These are phyloP conservation scores for Suillus ampliporus DNA, from an alignment of 768 basidiomycete genomes.

Conservation along the genomic window DNA sequence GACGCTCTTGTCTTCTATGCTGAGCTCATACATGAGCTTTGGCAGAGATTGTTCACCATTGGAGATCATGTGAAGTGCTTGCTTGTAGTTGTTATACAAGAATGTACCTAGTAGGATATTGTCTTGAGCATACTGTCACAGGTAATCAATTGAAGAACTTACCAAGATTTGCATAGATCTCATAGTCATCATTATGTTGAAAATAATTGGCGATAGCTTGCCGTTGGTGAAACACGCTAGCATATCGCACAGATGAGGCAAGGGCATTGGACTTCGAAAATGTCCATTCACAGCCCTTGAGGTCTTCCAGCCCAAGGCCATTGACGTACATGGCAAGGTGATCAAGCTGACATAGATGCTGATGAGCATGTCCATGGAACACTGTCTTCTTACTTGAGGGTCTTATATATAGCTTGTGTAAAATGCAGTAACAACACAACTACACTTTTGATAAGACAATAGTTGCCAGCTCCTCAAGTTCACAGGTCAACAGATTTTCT, in stretches of 20 bases:
- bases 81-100: slow-evolving; percentile 29
- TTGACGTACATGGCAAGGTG: slow-evolving; percentile 21
- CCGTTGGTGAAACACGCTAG: slow-evolving; percentile 24
- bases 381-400: too few species aligned
- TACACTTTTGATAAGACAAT: too few species aligned
- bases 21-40: slow-evolving; percentile 13
- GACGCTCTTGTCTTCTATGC: slow-evolving; percentile 5
- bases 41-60: neutral
- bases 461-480: too few species aligned
- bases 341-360: slow-evolving; percentile 25
- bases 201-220: slow-evolving; percentile 13
- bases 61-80: slow-evolving; percentile 28
- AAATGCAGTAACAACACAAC: too few species aligned
- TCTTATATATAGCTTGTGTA: too few species aligned
- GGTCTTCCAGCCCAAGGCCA: slow-evolving; percentile 25
- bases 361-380: slow-evolving; percentile 34
- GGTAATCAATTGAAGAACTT: neutral
- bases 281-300: slow-evolving; percentile 26
- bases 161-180: slow-evolving; percentile 12
- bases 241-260: slow-evolving; percentile 17
- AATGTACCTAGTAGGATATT: slow-evolving; percentile 13
- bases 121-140: too few species aligned
- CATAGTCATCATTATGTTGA: neutral
- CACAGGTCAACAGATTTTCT: too few species aligned
- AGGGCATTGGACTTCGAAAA: slow-evolving; percentile 26